phyloP scores from a whole-genome alignment of 208 protist genomes.

The Acanthamoeba castellanii region DNA sequence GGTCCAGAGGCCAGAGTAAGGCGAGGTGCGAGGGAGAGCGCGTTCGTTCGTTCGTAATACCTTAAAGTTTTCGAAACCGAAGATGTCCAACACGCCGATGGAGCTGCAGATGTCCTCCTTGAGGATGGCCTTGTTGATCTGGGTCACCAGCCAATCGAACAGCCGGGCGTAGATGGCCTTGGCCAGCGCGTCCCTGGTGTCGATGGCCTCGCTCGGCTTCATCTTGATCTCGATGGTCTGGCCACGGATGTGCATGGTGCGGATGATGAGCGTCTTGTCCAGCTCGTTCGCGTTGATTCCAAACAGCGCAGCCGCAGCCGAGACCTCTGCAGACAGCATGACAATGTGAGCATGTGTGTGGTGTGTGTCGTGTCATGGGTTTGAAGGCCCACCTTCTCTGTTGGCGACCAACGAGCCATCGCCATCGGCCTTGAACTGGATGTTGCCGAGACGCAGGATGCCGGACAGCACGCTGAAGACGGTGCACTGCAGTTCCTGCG shows the following conservation, averaged over 20 bases:
- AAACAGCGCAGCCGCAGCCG: constrained; percentile 22
- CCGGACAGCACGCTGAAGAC: constrained; percentile 92
- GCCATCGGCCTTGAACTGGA: constrained; percentile 88
- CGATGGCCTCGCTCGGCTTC: constrained; percentile 81
- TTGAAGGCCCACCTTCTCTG: neutral
- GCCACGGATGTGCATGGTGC: constrained; percentile 49
- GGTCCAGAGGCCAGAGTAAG: neutral
- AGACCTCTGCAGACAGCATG: constrained; percentile 25
- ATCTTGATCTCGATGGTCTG: constrained; percentile 61
- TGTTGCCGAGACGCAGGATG: constrained; percentile 94
- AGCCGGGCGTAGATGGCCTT: constrained; percentile 83
- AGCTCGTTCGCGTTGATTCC: neutral
- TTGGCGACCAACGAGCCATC: constrained; percentile 5
- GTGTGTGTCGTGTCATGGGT: neutral
- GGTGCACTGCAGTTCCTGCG: neutral
- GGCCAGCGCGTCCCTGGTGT: constrained; percentile 85
- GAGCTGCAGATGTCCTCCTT: constrained; percentile 73
- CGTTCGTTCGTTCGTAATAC: neutral
- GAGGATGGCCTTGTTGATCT: constrained; percentile 89
- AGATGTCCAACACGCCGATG: constrained; percentile 94
- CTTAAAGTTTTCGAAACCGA: constrained; percentile 95
- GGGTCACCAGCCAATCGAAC: constrained; percentile 87
- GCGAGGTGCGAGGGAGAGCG: neutral
- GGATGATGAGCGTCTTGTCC: constrained; percentile 36
- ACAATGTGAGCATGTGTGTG: neutral